Evolutionary conservation across 306 rosid genomes (phyloP), one percentile per base, ranked within the genome.

Genomic region (Ceratonia siliqua): DNA sequence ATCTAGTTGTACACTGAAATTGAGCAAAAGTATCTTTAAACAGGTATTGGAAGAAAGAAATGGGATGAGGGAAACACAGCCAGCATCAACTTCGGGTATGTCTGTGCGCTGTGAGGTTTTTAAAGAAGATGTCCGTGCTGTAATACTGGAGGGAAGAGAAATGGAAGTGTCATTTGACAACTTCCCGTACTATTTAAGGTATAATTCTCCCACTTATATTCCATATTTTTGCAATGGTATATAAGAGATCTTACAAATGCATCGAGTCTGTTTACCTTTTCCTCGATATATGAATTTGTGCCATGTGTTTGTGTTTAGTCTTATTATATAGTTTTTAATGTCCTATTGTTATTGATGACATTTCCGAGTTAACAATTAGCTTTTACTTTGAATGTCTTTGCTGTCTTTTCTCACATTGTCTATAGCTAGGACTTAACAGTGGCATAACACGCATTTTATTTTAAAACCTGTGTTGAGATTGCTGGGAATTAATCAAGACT

Each of bases 11-110:
- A 92, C 89, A 84, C 88, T 95, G 85, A 95, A 95, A 86, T 95
- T 92, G 96, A 90, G 99, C 99, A 85, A 95, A 92, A 89, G 89
- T 95, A 85, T 89, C 83, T 95, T 80, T 95, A 92, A 92, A 95
- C 99, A 95, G 99, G 99, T 92, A 83, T 76, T 89, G 89, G 98
- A 95, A 81, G 99, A 95, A 81, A 93, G 84, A 87, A 92, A 90
- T 82, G 96, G 97, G 84, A 83, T 68, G 84, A 87, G 88, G 87
- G 96, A 87, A 81, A 75, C 56, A 42, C 96, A 82, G 83, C 86
- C 92, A 68, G 91, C 91, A 45, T 95, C 96, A 55, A 89, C 89
- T 8, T 86, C 87, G 12, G 91, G 94, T 70, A 77, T 84, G 88
- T 89, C 99, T 76, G 73, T 92, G 73, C 99, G 99, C 83, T 82